These are phyloP conservation scores for Kodamaea plutei DNA, from an alignment of 1,139 yeast genomes.

Conservation along the genomic window DNA sequence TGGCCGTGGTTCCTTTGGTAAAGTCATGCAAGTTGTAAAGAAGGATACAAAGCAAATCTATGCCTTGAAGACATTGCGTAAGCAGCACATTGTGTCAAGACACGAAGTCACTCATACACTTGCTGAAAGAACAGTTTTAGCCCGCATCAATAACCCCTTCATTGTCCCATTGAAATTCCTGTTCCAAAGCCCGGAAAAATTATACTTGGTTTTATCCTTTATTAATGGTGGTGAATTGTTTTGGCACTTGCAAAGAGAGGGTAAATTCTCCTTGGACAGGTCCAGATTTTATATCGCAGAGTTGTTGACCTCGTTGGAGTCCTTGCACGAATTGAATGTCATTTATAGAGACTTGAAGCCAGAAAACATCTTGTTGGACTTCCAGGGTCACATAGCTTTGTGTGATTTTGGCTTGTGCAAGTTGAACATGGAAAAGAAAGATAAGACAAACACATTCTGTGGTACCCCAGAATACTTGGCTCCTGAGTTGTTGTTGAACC, in stretches of 20 bases:
- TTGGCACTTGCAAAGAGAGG: constrained; percentile 89
- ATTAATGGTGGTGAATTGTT: constrained; percentile 97
- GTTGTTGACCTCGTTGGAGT: constrained; percentile 85
- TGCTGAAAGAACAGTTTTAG: constrained; percentile 92
- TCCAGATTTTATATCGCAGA: constrained; percentile 94
- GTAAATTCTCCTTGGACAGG: constrained; percentile 83
- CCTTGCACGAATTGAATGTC: constrained; percentile 84
- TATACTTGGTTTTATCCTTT: constrained; percentile 84
- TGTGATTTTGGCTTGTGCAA: constrained; percentile 97
- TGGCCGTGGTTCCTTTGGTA: constrained; percentile 97
- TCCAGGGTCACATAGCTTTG: constrained; percentile 94
- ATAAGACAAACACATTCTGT: constrained; percentile 90
- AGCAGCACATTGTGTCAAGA: constrained; percentile 89
- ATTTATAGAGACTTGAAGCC: constrained; percentile 95
- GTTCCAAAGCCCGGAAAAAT: constrained; percentile 92
- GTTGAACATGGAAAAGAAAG: constrained; percentile 83
- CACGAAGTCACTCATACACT: constrained; percentile 94
- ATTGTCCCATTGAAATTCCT: constrained; percentile 96
- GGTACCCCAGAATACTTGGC: constrained; percentile 97
- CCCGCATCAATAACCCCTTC: constrained; percentile 92
- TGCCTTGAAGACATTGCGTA: constrained; percentile 89
- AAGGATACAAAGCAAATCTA: constrained; percentile 92
- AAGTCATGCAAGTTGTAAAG: constrained; percentile 97
- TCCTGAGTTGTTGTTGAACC: constrained; percentile 85
- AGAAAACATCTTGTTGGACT: constrained; percentile 87